Conservation (phyloP, 106 monocot species). For the Posidonia australis region DNA sequence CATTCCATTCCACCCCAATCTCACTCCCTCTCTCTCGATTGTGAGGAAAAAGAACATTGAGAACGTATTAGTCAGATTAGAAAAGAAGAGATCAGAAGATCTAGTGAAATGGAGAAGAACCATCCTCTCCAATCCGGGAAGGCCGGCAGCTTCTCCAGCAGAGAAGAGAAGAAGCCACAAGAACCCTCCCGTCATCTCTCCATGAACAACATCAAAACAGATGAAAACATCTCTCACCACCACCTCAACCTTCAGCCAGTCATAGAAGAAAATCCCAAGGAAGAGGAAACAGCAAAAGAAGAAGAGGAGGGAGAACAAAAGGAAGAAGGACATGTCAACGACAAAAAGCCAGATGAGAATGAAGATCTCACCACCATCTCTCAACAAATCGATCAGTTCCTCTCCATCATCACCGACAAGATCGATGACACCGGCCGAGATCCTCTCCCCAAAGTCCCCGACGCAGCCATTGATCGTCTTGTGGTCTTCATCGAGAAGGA, state of each 20-base stretch:
- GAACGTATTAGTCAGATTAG: too few relatives aligned
- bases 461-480: conserved; percentile 20
- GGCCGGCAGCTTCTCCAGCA: conserved; percentile 34
- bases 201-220: conserved; percentile 15
- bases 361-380: conserved; percentile 8
- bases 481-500: conserved; percentile 21
- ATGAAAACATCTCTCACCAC: too few relatives aligned
- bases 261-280: too few relatives aligned
- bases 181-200: conserved; percentile 33
- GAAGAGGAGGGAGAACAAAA: conserved; percentile 2
- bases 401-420: not conserved
- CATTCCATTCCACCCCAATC: too few relatives aligned
- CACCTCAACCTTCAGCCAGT: too few relatives aligned
- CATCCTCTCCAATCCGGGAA: not conserved
- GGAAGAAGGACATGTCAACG: too few relatives aligned
- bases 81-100: too few relatives aligned
- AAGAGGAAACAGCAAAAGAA: too few relatives aligned
- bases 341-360: not conserved
- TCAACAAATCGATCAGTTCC: conserved; percentile 35
- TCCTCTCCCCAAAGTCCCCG: conserved; percentile 19
- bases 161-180: conserved; percentile 27
- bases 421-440: not conserved
- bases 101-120: too few relatives aligned
- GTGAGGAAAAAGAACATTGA: too few relatives aligned
- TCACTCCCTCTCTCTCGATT: too few relatives aligned